Base-by-base conservation (phyloP, 2,329 filamentous ascomycete genomes). In the Fusarium sp. region DNA sequence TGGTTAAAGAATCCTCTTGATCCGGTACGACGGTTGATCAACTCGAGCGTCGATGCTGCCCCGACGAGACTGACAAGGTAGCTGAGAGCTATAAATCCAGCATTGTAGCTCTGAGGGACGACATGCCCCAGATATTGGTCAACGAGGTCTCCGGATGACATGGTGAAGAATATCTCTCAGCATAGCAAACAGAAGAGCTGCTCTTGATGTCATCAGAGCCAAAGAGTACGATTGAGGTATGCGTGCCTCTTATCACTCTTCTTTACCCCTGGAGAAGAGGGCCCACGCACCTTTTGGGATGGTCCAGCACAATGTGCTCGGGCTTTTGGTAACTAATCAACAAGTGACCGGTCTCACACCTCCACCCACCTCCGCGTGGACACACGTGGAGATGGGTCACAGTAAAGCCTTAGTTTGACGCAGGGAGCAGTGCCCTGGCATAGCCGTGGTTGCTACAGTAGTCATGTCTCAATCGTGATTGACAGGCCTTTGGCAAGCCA, bases 51-150 rank as follows among this genome's bases (percentile, higher is more conserved):
- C 4, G 94, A 94, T 57, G 90, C 87, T 52, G 93, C 92, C 71
- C 95, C 94, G 73, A 94, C 88, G 38, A 93, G 85, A 77, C 93
- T 95, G 76, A 94, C 93, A 74, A 93, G 85, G 70, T 93, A 90
- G 79, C 94, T 96, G 74, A 94, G 86, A 27, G 91, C 87, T 14
- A 96, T 87, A 76, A 93, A 92, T 47, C 90, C 89, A 3, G 87
- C 82, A 67, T 86, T 84, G 80, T 87, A 90, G 56, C 82, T 82
- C 40, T 84, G 82, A n/a, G 86, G 85, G 22, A 88, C 84, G 20
- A 87, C 76, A 42, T 84, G 77, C 14, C 83, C 85, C 65, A 85
- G 69, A 71, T 86, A 87, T 67, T 82, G 68, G 40, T 75, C 70
- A 38, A 86, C 74, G 18, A 86, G 73, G 6, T 82, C 72, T 59